phyloP scores from a whole-genome alignment of 179 eudicot species.

The Sideroxylon spinosum region DNA sequence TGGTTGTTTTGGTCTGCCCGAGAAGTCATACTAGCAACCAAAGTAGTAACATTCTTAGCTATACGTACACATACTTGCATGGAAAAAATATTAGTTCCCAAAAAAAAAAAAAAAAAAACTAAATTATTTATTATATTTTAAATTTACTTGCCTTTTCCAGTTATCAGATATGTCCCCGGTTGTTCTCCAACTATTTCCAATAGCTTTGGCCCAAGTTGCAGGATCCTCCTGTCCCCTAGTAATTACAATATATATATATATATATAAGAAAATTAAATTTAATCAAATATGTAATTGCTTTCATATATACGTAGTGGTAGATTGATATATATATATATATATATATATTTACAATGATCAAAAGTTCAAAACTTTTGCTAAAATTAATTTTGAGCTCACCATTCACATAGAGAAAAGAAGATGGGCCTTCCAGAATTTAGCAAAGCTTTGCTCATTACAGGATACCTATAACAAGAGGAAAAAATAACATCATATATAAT shows the following conservation, averaged over 20 bases:
- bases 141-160: constrained; percentile 37
- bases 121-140: too few relatives aligned
- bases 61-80: too few relatives aligned
- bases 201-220: constrained; percentile 24
- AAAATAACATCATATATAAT: not conserved
- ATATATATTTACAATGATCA: not conserved
- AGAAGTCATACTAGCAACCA: constrained; percentile 43
- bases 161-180: constrained; percentile 49
- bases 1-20: constrained; percentile 63
- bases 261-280: too few relatives aligned
- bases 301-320: not conserved
- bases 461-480: constrained; percentile 40
- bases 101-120: too few relatives aligned
- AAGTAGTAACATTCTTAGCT: not conserved
- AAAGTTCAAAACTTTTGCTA: too few relatives aligned
- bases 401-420: constrained; percentile 69
- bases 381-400: constrained; percentile 30
- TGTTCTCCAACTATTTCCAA: constrained; percentile 40
- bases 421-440: constrained; percentile 58
- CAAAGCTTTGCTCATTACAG: constrained; percentile 58
- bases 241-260: not conserved
- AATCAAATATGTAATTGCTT: not conserved
- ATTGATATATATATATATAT: not conserved
- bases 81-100: too few relatives aligned
- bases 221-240: constrained; percentile 29